Percentiles rank a stretch among this genome's conserved stretches.
phyloP scores from a whole-genome alignment of 495 filamentous ascomycete genomes.

The Eremomyces bilateralis region DNA sequence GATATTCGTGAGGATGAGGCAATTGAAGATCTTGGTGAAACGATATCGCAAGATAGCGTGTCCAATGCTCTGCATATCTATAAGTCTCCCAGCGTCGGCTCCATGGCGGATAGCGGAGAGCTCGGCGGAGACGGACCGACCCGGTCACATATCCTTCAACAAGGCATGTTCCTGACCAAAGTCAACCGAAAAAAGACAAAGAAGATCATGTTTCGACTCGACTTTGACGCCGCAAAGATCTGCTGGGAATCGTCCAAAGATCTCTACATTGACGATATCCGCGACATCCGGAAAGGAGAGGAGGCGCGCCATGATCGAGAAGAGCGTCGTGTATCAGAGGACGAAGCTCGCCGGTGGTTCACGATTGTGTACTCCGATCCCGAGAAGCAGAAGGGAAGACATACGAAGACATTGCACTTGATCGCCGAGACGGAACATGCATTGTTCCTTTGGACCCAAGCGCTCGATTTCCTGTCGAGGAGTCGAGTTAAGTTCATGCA shows the following conservation, averaged over 20 bases:
- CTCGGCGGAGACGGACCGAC: conserved; percentile 16
- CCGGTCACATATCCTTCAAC: conserved; percentile 28
- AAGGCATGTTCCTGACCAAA: conserved; percentile 57
- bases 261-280: conserved; percentile 87
- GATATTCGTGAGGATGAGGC: conserved; percentile 43
- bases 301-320: conserved; percentile 78
- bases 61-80: neutral
- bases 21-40: conserved; percentile 26
- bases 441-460: conserved; percentile 59
- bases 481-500: conserved; percentile 77
- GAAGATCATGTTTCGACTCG: conserved; percentile 51
- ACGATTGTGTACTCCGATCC: conserved; percentile 64
- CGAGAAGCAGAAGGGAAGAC: conserved; percentile 40
- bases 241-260: conserved; percentile 67
- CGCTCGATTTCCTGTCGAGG: conserved; percentile 55
- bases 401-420: conserved; percentile 61
- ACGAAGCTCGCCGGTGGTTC: conserved; percentile 51
- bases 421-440: conserved; percentile 47
- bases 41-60: neutral
- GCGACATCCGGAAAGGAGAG: conserved; percentile 64
- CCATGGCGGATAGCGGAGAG: conserved; percentile 9
- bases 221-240: conserved; percentile 63
- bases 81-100: neutral
- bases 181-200: conserved; percentile 64
- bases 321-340: conserved; percentile 46